phyloP scores from a whole-genome alignment of 2,329 filamentous ascomycete species.

The Fusarium euwallaceae region DNA sequence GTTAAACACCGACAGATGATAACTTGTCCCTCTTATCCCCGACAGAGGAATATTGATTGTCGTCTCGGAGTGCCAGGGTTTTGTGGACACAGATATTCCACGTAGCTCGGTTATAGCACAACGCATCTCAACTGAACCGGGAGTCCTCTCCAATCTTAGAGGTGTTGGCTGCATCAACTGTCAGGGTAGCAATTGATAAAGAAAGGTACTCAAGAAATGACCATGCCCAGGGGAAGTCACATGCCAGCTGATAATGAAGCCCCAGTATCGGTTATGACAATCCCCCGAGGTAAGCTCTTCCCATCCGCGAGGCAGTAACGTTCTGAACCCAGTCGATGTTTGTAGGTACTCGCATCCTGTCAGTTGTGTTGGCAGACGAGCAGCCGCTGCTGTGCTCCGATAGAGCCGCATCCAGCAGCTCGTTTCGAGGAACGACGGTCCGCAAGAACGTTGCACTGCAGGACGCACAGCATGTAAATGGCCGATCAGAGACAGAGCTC shows the following conservation, averaged over 20 bases:
- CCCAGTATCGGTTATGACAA: background rate
- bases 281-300: background rate
- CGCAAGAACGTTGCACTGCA: slow-evolving; percentile 23
- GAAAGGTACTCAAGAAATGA: background rate
- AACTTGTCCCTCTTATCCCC: background rate
- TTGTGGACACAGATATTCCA: background rate
- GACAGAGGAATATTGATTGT: background rate
- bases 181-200: background rate
- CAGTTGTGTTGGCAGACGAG: slow-evolving; percentile 1
- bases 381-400: slow-evolving; percentile 20
- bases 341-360: slow-evolving; percentile 1
- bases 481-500: slow-evolving; percentile 11
- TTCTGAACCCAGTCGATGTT: background rate
- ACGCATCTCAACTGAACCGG: background rate
- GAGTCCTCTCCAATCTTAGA: background rate
- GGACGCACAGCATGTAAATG: slow-evolving; percentile 18
- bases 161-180: background rate
- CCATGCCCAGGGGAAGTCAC: background rate
- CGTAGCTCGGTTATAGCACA: background rate
- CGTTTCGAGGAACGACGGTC: slow-evolving; percentile 12
- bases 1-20: background rate
- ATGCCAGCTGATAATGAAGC: background rate
- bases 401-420: slow-evolving; percentile 30
- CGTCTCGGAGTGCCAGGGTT: background rate
- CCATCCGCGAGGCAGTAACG: background rate